Percentiles rank a stretch among this genome's conserved stretches.
Conservation (phyloP, 805 yeast species). For the Starmerella bombicola region DNA sequence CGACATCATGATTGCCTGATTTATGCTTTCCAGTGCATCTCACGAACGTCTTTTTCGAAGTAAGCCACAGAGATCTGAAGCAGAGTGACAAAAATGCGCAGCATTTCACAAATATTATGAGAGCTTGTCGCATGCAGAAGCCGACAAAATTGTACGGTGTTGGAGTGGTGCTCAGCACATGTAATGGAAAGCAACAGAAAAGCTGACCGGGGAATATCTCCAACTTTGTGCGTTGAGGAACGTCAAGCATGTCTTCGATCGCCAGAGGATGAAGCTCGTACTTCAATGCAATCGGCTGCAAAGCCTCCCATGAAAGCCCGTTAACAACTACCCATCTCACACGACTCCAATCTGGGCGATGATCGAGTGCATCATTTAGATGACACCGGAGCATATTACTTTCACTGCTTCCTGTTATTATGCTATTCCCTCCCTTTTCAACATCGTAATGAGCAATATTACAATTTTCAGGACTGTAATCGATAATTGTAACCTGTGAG, state of each 20-base stretch:
- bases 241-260: constrained; percentile 50
- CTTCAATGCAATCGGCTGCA: constrained; percentile 35
- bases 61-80: background rate
- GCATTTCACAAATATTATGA: background rate
- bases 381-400: constrained; percentile 1
- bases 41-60: background rate
- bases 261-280: constrained; percentile 43
- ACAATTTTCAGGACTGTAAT: constrained; percentile 36
- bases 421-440: constrained; percentile 25
- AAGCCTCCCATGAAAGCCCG: constrained; percentile 52
- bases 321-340: constrained; percentile 48
- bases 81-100: background rate
- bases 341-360: constrained; percentile 37
- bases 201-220: constrained; percentile 41
- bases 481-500: constrained; percentile 42
- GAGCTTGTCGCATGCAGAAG: background rate
- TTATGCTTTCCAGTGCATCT: background rate
- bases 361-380: constrained; percentile 23
- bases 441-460: constrained; percentile 36
- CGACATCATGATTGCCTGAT: background rate
- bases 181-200: constrained; percentile 45
- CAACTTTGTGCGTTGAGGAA: constrained; percentile 47
- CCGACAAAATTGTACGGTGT: constrained; percentile 9
- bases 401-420: constrained; percentile 14
- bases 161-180: constrained; percentile 34